Base-by-base conservation (phyloP, 768 basidiomycete species). In the Chalciporus sphaerocephalus region DNA sequence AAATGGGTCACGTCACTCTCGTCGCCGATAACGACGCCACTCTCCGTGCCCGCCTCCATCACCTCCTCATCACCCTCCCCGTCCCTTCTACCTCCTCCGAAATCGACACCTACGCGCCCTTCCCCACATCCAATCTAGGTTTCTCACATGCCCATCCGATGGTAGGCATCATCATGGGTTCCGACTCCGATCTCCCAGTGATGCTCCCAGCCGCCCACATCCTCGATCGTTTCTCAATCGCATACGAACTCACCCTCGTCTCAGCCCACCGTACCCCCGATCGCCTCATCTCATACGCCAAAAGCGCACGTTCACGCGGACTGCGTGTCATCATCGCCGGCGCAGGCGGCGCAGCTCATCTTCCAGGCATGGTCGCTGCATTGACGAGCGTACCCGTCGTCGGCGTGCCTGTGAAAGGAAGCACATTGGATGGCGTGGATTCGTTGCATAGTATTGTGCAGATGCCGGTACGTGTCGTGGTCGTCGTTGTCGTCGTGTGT, bases 331-430 rank as follows among this genome's bases (percentile, higher is more conserved):
- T 99, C 65, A 85, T 99, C 34, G 95, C 95, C 2, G 95, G 95
- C 6, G 96, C 96, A 6, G 96, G 96, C n/a, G 96, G 96, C 0
- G 95, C 96, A 1, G 96, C 95, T 5, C 96, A 99, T 69, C 70
- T 99, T 2, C 96, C 96, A 0, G 96, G 96, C 0, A 99, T 99
- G 96, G 92, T 97, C 1, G 96, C 95, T 5, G 85, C 90, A 16
- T 83, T 96, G 85, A 95, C 93, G 0, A 74, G 83, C 2, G 64
- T 98, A 41, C 95, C 96, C 0, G 92, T 99, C 0, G 80, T 99
- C 24, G 95, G 96, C 11, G 96, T 99, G 0, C 96, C 96, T 2
- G 96, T 99, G 45, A 96, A 93, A 62, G 94, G 91, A 10, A 92
- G 91, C 62, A 76, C 83, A 0, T 74, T 98, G 11, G 94, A 96